Evolutionary conservation across 768 basidiomycete species (phyloP), one percentile per base, ranked within the genome.

Genomic region (Rhizopogon rudus): DNA sequence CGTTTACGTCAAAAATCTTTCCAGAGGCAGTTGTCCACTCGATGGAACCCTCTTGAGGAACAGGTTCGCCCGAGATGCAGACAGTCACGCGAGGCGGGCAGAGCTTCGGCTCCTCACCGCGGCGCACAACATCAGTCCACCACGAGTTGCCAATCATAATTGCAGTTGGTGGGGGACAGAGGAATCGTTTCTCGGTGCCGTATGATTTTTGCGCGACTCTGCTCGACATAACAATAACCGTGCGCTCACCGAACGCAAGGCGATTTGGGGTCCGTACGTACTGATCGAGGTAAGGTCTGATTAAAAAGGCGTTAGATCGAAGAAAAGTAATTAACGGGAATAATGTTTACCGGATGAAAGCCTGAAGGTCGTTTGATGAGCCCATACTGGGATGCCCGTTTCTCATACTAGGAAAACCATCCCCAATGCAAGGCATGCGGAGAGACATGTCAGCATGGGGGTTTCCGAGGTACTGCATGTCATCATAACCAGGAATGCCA

Each of bases 171-270:
- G 91, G 95, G 7, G 91, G 93, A 67, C 92, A 96, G 37, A 95
- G 80, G 80, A 95, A 96, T 43, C 95, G 81, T 71, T 97, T 97
- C 71, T 98, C 95, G 16, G 88, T 93, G 39, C 94, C 95, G 67
- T 98, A 98, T 8, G 91, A 93, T 67, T 98, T 96, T 77, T 98
- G 96, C 3, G 93, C 96, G 31, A 98, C 94, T 66, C 90, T 93
- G 67, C 90, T 93, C n/a, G 93, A 95, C 91, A 97, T 94, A 63
- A 98, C 89, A 57, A 98, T 89, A 57, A 98, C 83, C 4, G 93
- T 93, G 46, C 93, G 84, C 69, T 98, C 96, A 50, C 96, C 96
- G 63, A 88, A 88, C 1, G 88, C 89, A 44, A 97, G 80, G 31
- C 94, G 82, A 67, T 96, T 96, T 40, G 83, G 78, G 20, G 93